A percentile compares a stretch with the other conserved stretches of the same genome.
These are phyloP conservation scores for Syncephalastrum sp. DNA, from an alignment of 371 early-diverging fungal genomes.

Conservation along the genomic window DNA sequence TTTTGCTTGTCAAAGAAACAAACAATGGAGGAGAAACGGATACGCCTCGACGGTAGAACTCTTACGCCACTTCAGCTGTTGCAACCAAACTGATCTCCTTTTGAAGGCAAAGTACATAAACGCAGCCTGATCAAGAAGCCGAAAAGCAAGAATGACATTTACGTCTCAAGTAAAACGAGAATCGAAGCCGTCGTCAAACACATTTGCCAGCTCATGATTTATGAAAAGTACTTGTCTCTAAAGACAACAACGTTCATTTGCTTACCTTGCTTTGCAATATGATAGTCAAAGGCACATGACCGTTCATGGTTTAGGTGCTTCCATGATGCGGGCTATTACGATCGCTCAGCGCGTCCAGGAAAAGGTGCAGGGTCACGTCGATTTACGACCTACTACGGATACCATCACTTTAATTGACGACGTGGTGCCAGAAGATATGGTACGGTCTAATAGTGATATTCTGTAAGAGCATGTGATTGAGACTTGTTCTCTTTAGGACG, in stretches of 20 bases:
- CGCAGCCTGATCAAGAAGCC: constrained; percentile 51
- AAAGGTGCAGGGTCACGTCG: constrained; percentile 43
- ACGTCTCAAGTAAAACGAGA: constrained; percentile 54
- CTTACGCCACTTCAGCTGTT: too few species aligned
- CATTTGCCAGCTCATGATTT: constrained; percentile 44
- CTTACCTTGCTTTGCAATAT: neutral
- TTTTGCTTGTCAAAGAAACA: too few species aligned
- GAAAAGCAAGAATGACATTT: constrained; percentile 54
- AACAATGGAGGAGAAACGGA: too few species aligned
- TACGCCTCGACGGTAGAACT: too few species aligned
- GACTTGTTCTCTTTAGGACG: constrained; percentile 19
- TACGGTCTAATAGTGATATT: constrained; percentile 4
- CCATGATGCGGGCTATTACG: constrained; percentile 53
- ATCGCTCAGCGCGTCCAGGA: constrained; percentile 52
- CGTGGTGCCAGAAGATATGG: constrained; percentile 52
- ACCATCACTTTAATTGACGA: constrained; percentile 57
- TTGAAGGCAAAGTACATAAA: constrained; percentile 42
- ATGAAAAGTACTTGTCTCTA: constrained; percentile 28
- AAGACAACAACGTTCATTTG: neutral
- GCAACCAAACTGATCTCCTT: too few species aligned
- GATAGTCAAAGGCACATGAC: constrained; percentile 44
- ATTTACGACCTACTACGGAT: constrained; percentile 46
- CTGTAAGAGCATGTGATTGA: neutral
- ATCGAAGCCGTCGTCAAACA: constrained; percentile 35
- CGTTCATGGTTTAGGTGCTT: constrained; percentile 75